phyloP scores from a whole-genome alignment of 768 basidiomycete species.

The Pleurotus tuber-regium region DNA sequence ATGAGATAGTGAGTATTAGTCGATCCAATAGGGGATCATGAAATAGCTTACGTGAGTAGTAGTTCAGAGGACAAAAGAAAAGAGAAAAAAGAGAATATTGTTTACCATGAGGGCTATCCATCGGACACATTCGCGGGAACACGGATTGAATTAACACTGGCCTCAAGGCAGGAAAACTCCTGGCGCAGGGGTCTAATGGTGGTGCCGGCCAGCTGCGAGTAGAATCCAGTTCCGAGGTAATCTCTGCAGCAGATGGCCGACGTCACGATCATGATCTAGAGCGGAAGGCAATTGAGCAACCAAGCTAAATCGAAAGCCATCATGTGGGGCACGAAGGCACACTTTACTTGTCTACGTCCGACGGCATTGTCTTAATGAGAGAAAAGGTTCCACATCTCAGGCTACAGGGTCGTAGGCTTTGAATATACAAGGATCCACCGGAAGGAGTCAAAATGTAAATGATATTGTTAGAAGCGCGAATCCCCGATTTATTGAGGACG shows the following conservation, averaged over 20 bases:
- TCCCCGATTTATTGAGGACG: too few species aligned
- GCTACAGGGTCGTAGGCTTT: background rate
- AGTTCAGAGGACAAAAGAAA: background rate
- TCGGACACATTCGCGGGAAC: background rate
- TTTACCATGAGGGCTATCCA: background rate
- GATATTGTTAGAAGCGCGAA: too few species aligned
- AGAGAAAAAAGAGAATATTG: background rate
- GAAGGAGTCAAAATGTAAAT: too few species aligned
- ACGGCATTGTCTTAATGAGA: conserved; percentile 2
- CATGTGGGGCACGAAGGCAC: background rate
- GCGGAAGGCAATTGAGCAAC: background rate
- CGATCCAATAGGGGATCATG: background rate
- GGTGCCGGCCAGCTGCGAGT: conserved; percentile 5
- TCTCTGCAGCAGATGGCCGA: background rate
- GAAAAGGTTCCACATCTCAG: conserved; percentile 1
- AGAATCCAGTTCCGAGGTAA: conserved; percentile 3
- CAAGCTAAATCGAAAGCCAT: background rate
- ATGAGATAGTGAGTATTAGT: background rate
- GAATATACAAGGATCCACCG: too few species aligned
- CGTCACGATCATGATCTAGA: conserved; percentile 8
- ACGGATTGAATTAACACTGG: background rate
- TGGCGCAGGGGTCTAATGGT: too few species aligned
- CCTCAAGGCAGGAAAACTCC: background rate
- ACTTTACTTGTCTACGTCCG: background rate
- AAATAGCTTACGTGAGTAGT: background rate